A percentile compares a stretch with the other conserved stretches of the same genome.
Evolutionary conservation across 176 grass and related monocot genomes (phyloP).

Genomic region (Dactylis glomerata): DNA sequence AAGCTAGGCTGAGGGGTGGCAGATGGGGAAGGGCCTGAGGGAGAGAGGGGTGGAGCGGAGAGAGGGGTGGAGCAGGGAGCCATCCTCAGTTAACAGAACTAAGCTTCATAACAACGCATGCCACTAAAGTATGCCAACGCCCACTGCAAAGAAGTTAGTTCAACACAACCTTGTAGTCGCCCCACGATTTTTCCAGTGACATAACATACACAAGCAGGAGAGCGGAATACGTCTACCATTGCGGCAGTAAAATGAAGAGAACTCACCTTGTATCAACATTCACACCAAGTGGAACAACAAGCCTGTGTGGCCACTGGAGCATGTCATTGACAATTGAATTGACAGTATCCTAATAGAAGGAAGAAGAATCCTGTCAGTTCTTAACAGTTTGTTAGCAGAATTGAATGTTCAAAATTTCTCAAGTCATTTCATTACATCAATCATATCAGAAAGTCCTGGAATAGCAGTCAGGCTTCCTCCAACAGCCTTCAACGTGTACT

Average conservation of each 20-base stretch:
- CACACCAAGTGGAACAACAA: slow-evolving; percentile 83
- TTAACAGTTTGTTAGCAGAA: slow-evolving; percentile 16
- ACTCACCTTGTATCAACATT: slow-evolving; percentile 74
- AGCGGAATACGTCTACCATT: neutral
- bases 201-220: neutral
- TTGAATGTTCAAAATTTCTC: slow-evolving; percentile 10
- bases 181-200: neutral
- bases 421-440: slow-evolving; percentile 63
- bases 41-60: too few species aligned
- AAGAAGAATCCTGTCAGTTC: slow-evolving; percentile 30
- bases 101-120: neutral
- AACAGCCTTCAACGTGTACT: slow-evolving; percentile 93
- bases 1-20: too few species aligned
- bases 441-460: slow-evolving; percentile 97
- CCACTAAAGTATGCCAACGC: neutral
- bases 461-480: slow-evolving; percentile 95
- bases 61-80: too few species aligned
- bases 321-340: slow-evolving; percentile 93
- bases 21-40: too few species aligned
- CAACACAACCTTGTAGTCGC: neutral
- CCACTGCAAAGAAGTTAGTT: slow-evolving; percentile 10
- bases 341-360: slow-evolving; percentile 75
- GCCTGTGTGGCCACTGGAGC: slow-evolving; percentile 95
- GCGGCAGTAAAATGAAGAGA: slow-evolving; percentile 20
- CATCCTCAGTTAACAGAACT: too few species aligned